These are phyloP conservation scores for Podaxis sp. DNA, from an alignment of 768 basidiomycete genomes.

Conservation along the genomic window DNA sequence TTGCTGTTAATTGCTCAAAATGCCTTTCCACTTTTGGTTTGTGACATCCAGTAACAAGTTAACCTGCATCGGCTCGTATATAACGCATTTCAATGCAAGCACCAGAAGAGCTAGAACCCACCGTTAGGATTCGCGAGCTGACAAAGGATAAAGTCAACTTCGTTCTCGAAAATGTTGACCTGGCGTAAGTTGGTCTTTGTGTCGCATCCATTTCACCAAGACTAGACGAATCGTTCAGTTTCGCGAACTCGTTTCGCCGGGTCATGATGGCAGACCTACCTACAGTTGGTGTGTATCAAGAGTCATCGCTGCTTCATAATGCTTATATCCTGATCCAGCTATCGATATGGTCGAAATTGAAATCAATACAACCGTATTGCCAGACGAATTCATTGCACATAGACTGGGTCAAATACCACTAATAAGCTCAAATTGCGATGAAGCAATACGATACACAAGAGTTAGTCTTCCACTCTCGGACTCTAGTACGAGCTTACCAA, in stretches of 20 bases:
- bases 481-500: background rate
- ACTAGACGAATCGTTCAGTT: slow-evolving; percentile 38
- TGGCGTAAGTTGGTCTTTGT: slow-evolving; percentile 60
- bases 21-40: background rate
- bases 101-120: slow-evolving; percentile 52
- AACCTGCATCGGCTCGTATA: background rate
- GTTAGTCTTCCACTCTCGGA: slow-evolving; percentile 32
- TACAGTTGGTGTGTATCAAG: slow-evolving; percentile 71
- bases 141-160: slow-evolving; percentile 87
- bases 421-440: slow-evolving; percentile 81
- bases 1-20: background rate
- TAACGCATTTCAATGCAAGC: slow-evolving; percentile 28
- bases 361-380: slow-evolving; percentile 86
- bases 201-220: slow-evolving; percentile 12
- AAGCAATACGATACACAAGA: slow-evolving; percentile 77
- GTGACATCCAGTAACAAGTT: background rate
- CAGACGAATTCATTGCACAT: slow-evolving; percentile 97
- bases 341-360: slow-evolving; percentile 96
- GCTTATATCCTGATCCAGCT: slow-evolving; percentile 43
- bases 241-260: slow-evolving; percentile 91
- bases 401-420: slow-evolving; percentile 93
- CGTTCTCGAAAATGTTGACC: slow-evolving; percentile 91
- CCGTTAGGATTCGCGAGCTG: slow-evolving; percentile 79
- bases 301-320: background rate
- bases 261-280: slow-evolving; percentile 97